These are phyloP conservation scores for Lipomyces mesembrius DNA, from an alignment of 805 yeast genomes.

Conservation along the genomic window DNA sequence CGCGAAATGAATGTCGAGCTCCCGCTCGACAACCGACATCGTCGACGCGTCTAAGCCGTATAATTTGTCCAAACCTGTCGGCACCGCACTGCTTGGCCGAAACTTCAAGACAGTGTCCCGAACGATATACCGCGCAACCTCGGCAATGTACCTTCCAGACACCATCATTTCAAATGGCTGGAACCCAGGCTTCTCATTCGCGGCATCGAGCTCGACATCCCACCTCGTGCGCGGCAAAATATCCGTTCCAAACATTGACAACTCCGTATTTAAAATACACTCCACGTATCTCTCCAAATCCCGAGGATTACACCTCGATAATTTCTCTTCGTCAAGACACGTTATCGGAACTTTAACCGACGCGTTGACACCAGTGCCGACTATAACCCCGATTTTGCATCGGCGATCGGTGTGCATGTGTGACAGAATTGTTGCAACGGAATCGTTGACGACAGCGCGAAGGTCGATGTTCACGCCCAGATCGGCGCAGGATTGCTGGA, in stretches of 20 bases:
- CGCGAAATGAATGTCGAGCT: conserved; percentile 37
- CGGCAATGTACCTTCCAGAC: conserved; percentile 89
- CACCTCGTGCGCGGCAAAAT: conserved; percentile 76
- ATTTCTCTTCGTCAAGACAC: conserved; percentile 65
- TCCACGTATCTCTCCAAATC: conserved; percentile 37
- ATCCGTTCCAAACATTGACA: conserved; percentile 75
- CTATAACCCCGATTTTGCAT: conserved; percentile 80
- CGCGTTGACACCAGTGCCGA: conserved; percentile 93
- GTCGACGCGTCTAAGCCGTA: conserved; percentile 40
- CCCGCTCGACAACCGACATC: conserved; percentile 42
- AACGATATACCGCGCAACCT: conserved; percentile 71
- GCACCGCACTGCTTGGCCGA: conserved; percentile 24
- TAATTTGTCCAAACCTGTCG: conserved; percentile 39
- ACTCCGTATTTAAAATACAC: conserved; percentile 87
- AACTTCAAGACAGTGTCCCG: conserved; percentile 61
- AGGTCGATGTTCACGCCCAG: conserved; percentile 64
- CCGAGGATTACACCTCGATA: conserved; percentile 50
- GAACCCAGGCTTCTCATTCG: conserved; percentile 70
- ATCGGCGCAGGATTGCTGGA: conserved; percentile 65
- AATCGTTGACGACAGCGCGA: conserved; percentile 85
- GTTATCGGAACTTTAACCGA: conserved; percentile 68
- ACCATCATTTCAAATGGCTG: conserved; percentile 88
- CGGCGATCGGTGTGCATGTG: conserved; percentile 61
- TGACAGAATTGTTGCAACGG: conserved; percentile 82
- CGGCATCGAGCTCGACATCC: conserved; percentile 68